A percentile compares a stretch with the other conserved stretches of the same genome.
Evolutionary conservation across 2,329 filamentous ascomycete species (phyloP).

Genomic region (Knoxdaviesia proteae): DNA sequence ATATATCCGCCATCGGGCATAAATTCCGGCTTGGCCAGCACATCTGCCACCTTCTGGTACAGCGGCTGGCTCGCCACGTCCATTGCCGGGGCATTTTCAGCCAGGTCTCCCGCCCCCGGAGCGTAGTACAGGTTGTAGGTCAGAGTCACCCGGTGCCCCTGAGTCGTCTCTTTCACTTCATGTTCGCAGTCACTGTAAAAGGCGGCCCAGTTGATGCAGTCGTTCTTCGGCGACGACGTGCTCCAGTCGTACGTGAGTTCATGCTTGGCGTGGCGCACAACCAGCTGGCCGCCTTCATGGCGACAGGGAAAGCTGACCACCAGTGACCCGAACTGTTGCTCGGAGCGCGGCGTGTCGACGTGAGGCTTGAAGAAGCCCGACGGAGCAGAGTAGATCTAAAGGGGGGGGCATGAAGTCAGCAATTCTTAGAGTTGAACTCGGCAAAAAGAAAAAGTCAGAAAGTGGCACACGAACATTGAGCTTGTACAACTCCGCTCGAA

Average conservation of each 20-base stretch:
- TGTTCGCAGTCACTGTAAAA: slow-evolving; percentile 33
- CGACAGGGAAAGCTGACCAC: slow-evolving; percentile 24
- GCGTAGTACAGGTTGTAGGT: slow-evolving; percentile 36
- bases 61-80: slow-evolving; percentile 10
- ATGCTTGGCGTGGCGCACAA: slow-evolving; percentile 18
- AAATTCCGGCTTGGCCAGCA: slow-evolving; percentile 1
- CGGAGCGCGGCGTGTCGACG: slow-evolving; percentile 29
- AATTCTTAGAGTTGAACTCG: too few species aligned
- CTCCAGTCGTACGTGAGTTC: slow-evolving; percentile 20
- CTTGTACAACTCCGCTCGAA: slow-evolving; percentile 34
- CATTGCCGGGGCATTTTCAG: slow-evolving; percentile 8
- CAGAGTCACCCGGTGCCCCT: slow-evolving; percentile 32
- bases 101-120: slow-evolving; percentile 11
- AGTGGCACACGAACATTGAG: slow-evolving; percentile 21
- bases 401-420: too few species aligned
- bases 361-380: slow-evolving; percentile 28
- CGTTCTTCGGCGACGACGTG: not conserved
- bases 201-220: slow-evolving; percentile 22
- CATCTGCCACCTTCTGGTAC: slow-evolving; percentile 4
- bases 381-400: slow-evolving; percentile 26
- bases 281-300: slow-evolving; percentile 19
- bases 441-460: too few species aligned
- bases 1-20: slow-evolving; percentile 16
- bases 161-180: slow-evolving; percentile 25
- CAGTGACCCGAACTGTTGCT: slow-evolving; percentile 27